Evolutionary conservation across 2,329 filamentous ascomycete genomes (phyloP), one percentile per base, ranked within the genome.

Genomic region (Colletotrichum liriopes): DNA sequence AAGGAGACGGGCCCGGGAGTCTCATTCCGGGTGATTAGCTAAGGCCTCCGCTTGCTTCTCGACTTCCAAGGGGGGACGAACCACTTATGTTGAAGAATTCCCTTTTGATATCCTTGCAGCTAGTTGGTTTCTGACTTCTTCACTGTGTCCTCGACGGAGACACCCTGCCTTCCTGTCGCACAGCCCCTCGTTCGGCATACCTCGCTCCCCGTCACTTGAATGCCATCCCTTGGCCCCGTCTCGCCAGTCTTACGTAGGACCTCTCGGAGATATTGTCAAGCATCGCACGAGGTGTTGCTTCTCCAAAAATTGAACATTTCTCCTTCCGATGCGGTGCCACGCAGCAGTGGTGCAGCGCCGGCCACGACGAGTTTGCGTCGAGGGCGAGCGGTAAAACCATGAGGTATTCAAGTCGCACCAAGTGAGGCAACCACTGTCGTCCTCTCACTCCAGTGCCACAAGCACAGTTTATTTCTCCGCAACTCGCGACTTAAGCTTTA

Each of bases 341-440:
- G 54, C 37, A 69, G 59, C 59, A 69, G 52, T 69, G 65, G 59
- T 72, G 69, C 52, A 72, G 65, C 69, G 23, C 32, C 45, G 59
- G 59, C 69, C 65, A 72, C 69, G 69, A 72, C 69, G 65, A 72
- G 65, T 69, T 72, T 72, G 67, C 71, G 39, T 73, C 71, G 73
- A 74, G 73, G 73, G 66, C 56, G 67, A 67, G 45, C 58, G 45
- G 62, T 62, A 55, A 37, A 60, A 54, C 60, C 71, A 65, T 63
- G 58, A 66, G 41, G 49, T 37, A 62, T 63, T 20, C 35, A 20
- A 32, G 73, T 74, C 54, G 47, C 61, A 74, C 67, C 29, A 29
- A 66, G 49, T 67, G 68, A 75, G 65, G 72, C 62, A 61, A 39
- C 63, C 68, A 52, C 45, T 54, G 68, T 68, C 64, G 60, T 63